These are phyloP conservation scores for Arabis alpina DNA, from an alignment of 345 rosid genomes.

Conservation along the genomic window DNA sequence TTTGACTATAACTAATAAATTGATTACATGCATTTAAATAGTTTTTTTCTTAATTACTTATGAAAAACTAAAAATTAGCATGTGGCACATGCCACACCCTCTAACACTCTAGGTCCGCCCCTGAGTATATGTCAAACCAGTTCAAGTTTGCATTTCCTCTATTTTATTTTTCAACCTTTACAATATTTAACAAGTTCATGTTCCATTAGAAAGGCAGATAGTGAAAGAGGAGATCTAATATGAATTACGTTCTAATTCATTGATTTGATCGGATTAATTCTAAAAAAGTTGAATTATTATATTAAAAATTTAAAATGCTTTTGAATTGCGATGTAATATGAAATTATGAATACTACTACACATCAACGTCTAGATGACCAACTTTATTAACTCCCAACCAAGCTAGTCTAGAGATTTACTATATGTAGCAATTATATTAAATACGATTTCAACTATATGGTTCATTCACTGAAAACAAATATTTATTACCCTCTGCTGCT, in stretches of 20 bases:
- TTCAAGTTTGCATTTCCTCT: slow-evolving; percentile 1
- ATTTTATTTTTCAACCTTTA: not conserved
- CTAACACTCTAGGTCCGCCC: too few relatives aligned
- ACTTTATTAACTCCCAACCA: slow-evolving; percentile 15
- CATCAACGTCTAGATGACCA: slow-evolving; percentile 31
- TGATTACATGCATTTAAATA: too few relatives aligned
- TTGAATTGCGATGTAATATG: slow-evolving; percentile 29
- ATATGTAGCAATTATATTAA: not conserved
- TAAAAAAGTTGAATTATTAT: not conserved
- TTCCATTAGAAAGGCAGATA: slow-evolving; percentile 7
- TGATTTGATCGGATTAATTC: not conserved
- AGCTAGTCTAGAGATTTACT: slow-evolving; percentile 9
- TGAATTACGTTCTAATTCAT: slow-evolving; percentile 1
- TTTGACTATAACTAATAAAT: too few relatives aligned
- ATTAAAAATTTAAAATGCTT: not conserved
- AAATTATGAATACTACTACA: too few relatives aligned
- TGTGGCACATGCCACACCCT: too few relatives aligned
- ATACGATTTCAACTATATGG: not conserved
- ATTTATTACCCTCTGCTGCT: not conserved
- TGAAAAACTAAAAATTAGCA: too few relatives aligned
- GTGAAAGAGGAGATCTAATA: slow-evolving; percentile 22
- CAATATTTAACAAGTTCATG: not conserved
- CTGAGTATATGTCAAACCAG: not conserved
- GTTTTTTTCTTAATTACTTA: too few relatives aligned
- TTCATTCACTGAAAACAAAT: too few relatives aligned